Percentiles rank a stretch among this genome's conserved stretches.
Conservation (phyloP, 148 eudicot genomes). For the Camellia sinensis region DNA sequence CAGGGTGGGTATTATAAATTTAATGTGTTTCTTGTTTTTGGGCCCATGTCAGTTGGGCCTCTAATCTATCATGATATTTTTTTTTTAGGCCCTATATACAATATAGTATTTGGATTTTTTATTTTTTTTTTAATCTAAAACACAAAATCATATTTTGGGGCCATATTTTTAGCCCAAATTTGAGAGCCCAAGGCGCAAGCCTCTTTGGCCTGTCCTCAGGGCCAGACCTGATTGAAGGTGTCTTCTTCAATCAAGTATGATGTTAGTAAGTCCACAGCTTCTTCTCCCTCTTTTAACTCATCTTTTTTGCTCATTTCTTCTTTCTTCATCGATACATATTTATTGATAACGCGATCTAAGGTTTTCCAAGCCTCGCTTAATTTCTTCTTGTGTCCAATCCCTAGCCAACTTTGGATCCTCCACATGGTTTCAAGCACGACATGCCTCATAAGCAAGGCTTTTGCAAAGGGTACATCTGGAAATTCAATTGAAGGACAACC, state of each 20-base stretch:
- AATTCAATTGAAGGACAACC: constrained; percentile 33
- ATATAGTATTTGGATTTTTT: no score
- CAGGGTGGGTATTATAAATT: no score
- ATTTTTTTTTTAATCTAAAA: no score
- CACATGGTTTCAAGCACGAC: constrained; percentile 37
- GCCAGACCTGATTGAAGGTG: no score
- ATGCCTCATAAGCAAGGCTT: constrained; percentile 34
- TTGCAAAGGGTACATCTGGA: constrained; percentile 31
- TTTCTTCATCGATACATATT: constrained; percentile 23
- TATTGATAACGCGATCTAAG: constrained; percentile 35
- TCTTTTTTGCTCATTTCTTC: constrained; percentile 15
- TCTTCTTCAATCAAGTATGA: constrained; percentile 24
- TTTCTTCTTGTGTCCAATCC: constrained; percentile 42
- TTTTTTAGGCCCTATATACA: no score
- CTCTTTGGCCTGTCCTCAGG: no score
- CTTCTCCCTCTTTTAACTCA: not conserved
- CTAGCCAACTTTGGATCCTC: constrained; percentile 51
- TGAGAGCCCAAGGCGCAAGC: no score
- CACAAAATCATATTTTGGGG: no score
- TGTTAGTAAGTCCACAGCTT: constrained; percentile 30
- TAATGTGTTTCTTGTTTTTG: no score
- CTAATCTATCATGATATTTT: no score
- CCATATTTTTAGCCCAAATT: no score
- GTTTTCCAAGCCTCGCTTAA: constrained; percentile 30
- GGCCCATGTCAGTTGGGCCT: no score